phyloP scores from a whole-genome alignment of 805 yeast genomes.

The Myxozyma kluyveri region DNA sequence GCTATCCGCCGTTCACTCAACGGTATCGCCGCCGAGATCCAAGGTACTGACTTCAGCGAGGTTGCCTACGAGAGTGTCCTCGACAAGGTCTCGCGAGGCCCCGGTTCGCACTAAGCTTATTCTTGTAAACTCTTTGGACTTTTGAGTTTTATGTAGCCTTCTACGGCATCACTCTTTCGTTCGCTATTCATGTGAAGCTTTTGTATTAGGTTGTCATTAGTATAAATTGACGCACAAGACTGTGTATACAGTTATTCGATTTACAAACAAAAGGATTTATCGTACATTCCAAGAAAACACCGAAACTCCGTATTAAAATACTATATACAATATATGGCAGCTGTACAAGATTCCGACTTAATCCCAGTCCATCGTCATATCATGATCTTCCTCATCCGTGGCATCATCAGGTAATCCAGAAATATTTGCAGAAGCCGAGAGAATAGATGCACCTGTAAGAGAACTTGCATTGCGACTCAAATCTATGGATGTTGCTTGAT shows the following conservation, averaged over 20 bases:
- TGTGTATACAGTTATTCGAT: no score
- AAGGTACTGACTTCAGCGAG: conserved; percentile 97
- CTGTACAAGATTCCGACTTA: conserved; percentile 1
- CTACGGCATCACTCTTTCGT: no score
- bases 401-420: conserved; percentile 4
- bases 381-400: conserved; percentile 21
- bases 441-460: background rate
- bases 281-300: conserved; percentile 1
- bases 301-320: background rate
- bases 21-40: conserved; percentile 91
- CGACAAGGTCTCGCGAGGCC: conserved; percentile 83
- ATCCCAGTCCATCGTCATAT: conserved; percentile 25
- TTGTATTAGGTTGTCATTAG: background rate
- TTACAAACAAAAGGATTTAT: no score
- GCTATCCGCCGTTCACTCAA: conserved; percentile 96
- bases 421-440: conserved; percentile 2
- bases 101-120: conserved; percentile 52
- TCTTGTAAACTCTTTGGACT: background rate
- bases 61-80: conserved; percentile 91
- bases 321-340: background rate
- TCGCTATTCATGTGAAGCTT: background rate
- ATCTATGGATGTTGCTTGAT: background rate
- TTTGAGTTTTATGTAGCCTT: no score
- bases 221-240: no score
- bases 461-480: background rate